phyloP scores from a whole-genome alignment of 2,329 filamentous ascomycete genomes.

The Domatiomyces globalis region DNA sequence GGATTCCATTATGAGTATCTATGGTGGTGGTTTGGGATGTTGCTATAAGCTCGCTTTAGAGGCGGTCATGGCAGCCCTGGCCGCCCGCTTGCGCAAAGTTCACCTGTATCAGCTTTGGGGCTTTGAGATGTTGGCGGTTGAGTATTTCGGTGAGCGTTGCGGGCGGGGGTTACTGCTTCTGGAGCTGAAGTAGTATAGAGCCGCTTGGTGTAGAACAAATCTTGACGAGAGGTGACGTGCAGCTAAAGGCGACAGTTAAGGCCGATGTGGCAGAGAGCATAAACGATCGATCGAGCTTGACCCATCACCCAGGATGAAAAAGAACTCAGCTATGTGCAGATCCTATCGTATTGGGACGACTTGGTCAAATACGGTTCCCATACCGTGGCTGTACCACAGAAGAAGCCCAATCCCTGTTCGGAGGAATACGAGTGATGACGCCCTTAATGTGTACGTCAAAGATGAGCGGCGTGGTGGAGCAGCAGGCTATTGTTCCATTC shows the following conservation, averaged over 20 bases:
- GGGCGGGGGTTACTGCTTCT: not conserved
- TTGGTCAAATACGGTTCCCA: not conserved
- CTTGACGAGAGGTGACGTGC: not conserved
- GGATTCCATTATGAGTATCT: slow-evolving; percentile 12
- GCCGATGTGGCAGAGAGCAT: not conserved
- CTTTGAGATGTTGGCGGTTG: not conserved
- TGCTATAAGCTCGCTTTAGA: not conserved
- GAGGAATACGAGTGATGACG: not conserved
- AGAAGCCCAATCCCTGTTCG: not conserved
- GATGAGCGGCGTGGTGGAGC: not conserved
- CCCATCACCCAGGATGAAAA: not conserved
- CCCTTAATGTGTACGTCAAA: not conserved
- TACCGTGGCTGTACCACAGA: not conserved
- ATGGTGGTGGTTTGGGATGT: not conserved
- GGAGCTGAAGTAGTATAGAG: not conserved
- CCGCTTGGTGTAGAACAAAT: not conserved
- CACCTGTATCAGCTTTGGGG: not conserved
- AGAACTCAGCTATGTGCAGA: not conserved
- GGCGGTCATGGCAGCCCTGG: not conserved
- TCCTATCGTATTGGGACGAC: not conserved
- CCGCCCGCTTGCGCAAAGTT: not conserved
- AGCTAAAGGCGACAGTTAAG: not conserved
- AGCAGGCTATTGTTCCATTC: not conserved
- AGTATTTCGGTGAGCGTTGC: not conserved
- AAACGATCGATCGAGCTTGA: not conserved